These are phyloP conservation scores for Boletus bicolor DNA, from an alignment of 768 basidiomycete species.

Conservation along the genomic window DNA sequence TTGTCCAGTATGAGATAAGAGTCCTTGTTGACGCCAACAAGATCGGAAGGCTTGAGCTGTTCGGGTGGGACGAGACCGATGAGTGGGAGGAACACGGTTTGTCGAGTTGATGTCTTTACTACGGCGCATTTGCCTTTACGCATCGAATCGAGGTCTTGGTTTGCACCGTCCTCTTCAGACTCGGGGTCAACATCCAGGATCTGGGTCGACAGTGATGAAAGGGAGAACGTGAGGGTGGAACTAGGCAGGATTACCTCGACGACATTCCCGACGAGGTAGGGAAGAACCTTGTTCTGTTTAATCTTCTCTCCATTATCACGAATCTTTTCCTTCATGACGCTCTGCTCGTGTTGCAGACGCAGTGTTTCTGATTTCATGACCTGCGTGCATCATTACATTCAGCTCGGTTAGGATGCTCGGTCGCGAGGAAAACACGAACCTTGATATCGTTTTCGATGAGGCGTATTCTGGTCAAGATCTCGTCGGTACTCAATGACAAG, in stretches of 20 bases:
- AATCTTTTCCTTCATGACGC: conserved; percentile 97
- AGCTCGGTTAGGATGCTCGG: not conserved
- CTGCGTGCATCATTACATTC: conserved; percentile 37
- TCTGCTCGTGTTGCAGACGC: conserved; percentile 90
- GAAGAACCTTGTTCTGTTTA: conserved; percentile 98
- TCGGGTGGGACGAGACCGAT: conserved; percentile 96
- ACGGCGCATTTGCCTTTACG: conserved; percentile 98
- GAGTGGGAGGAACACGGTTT: conserved; percentile 97
- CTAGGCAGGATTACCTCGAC: conserved; percentile 65
- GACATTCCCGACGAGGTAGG: conserved; percentile 96
- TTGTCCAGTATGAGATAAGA: conserved; percentile 96
- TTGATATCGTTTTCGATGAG: conserved; percentile 97
- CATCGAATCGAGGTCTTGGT: conserved; percentile 92
- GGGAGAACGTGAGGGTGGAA: not conserved
- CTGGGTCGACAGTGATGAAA: conserved; percentile 39
- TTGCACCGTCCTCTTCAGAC: conserved; percentile 91
- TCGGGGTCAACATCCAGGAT: conserved; percentile 94
- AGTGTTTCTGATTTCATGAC: conserved; percentile 96
- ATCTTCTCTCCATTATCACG: conserved; percentile 97
- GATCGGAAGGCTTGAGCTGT: conserved; percentile 83
- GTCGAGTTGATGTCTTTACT: conserved; percentile 97
- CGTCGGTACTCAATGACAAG: conserved; percentile 71
- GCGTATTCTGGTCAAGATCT: conserved; percentile 84
- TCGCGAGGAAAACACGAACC: conserved; percentile 39
- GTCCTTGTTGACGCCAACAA: conserved; percentile 99